A percentile compares a stretch with the other conserved stretches of the same genome.
phyloP scores from a whole-genome alignment of 495 filamentous ascomycete genomes.

The Coniosporium apollinis region DNA sequence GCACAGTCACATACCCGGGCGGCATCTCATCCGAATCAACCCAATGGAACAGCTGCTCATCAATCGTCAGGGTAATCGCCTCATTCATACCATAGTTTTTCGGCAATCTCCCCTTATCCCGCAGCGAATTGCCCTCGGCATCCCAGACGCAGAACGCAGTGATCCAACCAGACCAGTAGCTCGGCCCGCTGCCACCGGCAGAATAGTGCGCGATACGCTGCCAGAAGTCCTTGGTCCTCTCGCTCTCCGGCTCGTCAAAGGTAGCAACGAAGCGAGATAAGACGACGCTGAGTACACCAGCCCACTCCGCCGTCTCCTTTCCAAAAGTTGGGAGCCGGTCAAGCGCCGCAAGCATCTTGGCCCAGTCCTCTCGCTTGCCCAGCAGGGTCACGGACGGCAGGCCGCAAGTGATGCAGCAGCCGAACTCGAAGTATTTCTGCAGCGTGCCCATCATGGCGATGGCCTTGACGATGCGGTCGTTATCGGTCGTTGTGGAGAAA shows the following conservation, averaged over 20 bases:
- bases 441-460: slow-evolving; percentile 28
- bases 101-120: slow-evolving; percentile 1
- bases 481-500: slow-evolving; percentile 26
- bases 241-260: slow-evolving; percentile 5
- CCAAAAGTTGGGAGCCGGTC: slow-evolving; percentile 25
- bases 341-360: slow-evolving; percentile 17
- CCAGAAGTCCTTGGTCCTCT: slow-evolving; percentile 30
- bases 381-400: slow-evolving; percentile 34
- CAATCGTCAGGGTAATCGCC: slow-evolving; percentile 2
- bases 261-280: slow-evolving; percentile 9
- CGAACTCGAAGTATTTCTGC: slow-evolving; percentile 27
- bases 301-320: slow-evolving; percentile 17
- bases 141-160: slow-evolving; percentile 34
- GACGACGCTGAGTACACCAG: slow-evolving; percentile 4
- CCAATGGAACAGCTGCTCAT: slow-evolving; percentile 10
- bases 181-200: slow-evolving; percentile 15
- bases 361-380: slow-evolving; percentile 28
- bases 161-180: slow-evolving; percentile 28
- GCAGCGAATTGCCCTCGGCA: slow-evolving; percentile 17
- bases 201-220: slow-evolving; percentile 12
- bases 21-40: slow-evolving; percentile 14
- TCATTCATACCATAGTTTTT: background rate
- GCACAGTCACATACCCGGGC: slow-evolving; percentile 15
- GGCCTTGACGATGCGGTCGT: slow-evolving; percentile 20
- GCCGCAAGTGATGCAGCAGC: slow-evolving; percentile 19